A percentile compares a stretch with the other conserved stretches of the same genome.
phyloP scores from a whole-genome alignment of 2,329 filamentous ascomycete genomes.

The Tolypocladium pustulatum region DNA sequence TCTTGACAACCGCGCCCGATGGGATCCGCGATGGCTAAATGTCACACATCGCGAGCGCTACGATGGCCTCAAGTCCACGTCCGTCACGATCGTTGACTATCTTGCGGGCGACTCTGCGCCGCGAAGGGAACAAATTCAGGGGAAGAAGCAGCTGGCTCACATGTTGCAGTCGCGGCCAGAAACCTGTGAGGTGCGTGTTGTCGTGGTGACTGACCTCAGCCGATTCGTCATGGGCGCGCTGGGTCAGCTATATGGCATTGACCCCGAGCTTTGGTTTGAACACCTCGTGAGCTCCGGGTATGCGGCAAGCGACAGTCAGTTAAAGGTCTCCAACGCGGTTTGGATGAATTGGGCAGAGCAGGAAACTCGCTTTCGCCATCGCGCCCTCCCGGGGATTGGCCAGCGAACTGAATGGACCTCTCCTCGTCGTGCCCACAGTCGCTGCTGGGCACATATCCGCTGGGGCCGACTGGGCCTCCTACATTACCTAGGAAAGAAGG shows the following conservation, averaged over 20 bases:
- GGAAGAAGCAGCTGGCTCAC: constrained; percentile 7
- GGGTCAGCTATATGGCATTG: constrained; percentile 14
- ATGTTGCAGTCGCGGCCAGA: constrained; percentile 7
- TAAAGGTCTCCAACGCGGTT: constrained; percentile 16
- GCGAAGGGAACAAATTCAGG: constrained; percentile 1
- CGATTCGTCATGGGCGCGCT: constrained; percentile 17
- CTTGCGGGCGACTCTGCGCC: constrained; percentile 5
- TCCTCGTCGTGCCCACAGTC: constrained; percentile 5
- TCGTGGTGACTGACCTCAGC: constrained; percentile 18
- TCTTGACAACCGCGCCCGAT: constrained; percentile 14
- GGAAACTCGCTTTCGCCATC: constrained; percentile 14
- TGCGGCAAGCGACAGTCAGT: constrained; percentile 14
- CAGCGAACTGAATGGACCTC: constrained; percentile 14
- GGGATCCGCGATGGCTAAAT: constrained; percentile 16
- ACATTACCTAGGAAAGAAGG: constrained; percentile 14
- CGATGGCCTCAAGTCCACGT: constrained; percentile 8
- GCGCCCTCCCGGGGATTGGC: constrained; percentile 9
- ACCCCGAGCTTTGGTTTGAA: constrained; percentile 19
- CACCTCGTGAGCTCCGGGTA: constrained; percentile 16
- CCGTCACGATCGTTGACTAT: constrained; percentile 13
- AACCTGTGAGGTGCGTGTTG: constrained; percentile 8
- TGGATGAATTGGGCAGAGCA: constrained; percentile 18
- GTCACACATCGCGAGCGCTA: constrained; percentile 13
- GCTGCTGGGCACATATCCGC: constrained; percentile 11
- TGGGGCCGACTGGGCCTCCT: constrained; percentile 11